These are phyloP conservation scores for Penicillium sp. DNA, from an alignment of 2,329 filamentous ascomycete species.

Conservation along the genomic window DNA sequence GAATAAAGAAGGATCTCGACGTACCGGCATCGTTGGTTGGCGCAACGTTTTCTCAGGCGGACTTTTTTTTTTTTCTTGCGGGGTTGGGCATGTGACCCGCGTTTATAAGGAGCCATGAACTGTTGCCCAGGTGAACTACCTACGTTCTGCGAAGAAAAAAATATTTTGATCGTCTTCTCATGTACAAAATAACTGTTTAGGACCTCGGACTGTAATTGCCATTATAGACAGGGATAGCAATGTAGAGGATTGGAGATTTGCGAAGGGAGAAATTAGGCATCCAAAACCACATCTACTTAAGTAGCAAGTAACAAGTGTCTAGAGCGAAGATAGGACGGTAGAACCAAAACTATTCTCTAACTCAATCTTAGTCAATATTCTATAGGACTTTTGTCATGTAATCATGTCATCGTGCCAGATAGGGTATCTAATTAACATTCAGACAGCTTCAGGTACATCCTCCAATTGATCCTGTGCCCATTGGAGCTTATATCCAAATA, in stretches of 20 bases:
- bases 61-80: slow-evolving; percentile 25
- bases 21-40: slow-evolving; percentile 31
- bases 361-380: neutral
- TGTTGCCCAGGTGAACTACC: neutral
- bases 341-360: neutral
- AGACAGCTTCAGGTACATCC: slow-evolving; percentile 9
- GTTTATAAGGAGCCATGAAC: neutral
- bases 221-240: too few species aligned
- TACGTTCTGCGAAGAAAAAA: too few species aligned
- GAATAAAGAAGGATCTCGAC: neutral
- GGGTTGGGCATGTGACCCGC: slow-evolving; percentile 24
- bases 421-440: slow-evolving; percentile 13
- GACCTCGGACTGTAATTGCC: too few species aligned
- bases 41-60: slow-evolving; percentile 8
- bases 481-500: slow-evolving; percentile 71
- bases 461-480: slow-evolving; percentile 53
- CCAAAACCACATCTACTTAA: too few species aligned
- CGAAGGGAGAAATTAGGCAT: too few species aligned
- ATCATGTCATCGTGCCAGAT: slow-evolving; percentile 11
- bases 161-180: too few species aligned
- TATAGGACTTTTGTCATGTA: slow-evolving; percentile 12
- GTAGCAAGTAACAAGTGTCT: too few species aligned
- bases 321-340: too few species aligned
- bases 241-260: too few species aligned
- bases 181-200: too few species aligned